Evolutionary conservation across 2,329 filamentous ascomycete species (phyloP).

Genomic region (Claviceps monticola): DNA sequence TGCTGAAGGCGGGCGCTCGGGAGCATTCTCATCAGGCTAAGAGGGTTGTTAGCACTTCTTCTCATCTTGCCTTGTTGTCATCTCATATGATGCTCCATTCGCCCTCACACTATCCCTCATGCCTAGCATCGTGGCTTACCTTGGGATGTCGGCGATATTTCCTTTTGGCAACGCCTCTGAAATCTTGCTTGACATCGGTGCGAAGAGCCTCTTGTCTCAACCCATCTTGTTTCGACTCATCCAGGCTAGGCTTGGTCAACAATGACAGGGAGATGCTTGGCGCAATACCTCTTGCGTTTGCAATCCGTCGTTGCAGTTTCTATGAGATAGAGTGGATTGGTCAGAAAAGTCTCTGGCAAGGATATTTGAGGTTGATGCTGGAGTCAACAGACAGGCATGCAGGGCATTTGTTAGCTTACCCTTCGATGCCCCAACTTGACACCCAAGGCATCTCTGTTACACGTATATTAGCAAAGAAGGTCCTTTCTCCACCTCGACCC

Average conservation of each 20-base stretch:
- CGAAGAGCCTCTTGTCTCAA: constrained; percentile 33
- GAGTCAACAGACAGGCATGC: no score
- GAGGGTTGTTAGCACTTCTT: neutral
- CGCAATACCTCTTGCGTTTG: constrained; percentile 53
- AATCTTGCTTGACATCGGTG: constrained; percentile 32
- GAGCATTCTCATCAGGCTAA: constrained; percentile 64
- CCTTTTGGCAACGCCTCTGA: constrained; percentile 41
- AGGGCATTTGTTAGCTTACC: constrained; percentile 33
- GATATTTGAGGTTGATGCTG: neutral
- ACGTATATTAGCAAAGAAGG: constrained; percentile 11
- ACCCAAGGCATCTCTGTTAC: constrained; percentile 49
- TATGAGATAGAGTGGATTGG: constrained; percentile 19
- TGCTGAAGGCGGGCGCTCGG: constrained; percentile 66
- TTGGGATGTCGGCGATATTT: constrained; percentile 71
- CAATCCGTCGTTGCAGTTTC: constrained; percentile 76
- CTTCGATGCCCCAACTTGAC: constrained; percentile 72
- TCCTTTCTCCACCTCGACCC: neutral
- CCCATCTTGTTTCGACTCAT: constrained; percentile 41
- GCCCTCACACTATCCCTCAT: neutral
- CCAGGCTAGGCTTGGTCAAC: constrained; percentile 33
- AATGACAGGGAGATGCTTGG: constrained; percentile 38
- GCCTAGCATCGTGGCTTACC: constrained; percentile 24
- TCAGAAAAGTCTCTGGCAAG: constrained; percentile 4
- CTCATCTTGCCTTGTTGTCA: neutral
- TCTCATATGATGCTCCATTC: no score